A percentile compares a stretch with the other conserved stretches of the same genome.
These are phyloP conservation scores for Cercospora beticola DNA, from an alignment of 2,329 filamentous ascomycete genomes.

Conservation along the genomic window DNA sequence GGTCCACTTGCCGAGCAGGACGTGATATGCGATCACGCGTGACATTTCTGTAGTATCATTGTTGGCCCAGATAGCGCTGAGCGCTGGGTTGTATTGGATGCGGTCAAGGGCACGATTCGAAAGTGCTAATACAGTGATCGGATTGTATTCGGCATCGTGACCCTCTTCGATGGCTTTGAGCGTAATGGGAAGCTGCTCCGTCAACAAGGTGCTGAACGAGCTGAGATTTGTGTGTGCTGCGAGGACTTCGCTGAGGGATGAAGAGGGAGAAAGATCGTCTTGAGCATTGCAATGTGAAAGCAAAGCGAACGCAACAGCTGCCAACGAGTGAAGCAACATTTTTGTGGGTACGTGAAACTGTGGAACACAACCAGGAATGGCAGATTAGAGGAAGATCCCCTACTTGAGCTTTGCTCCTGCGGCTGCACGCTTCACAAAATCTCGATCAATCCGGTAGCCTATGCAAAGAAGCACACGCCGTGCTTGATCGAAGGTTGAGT, in stretches of 20 bases:
- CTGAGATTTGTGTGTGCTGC: conserved; percentile 18
- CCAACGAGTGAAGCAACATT: neutral
- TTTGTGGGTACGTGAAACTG: neutral
- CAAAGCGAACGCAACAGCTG: neutral
- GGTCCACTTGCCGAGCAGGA: conserved; percentile 18
- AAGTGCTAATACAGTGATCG: conserved; percentile 43
- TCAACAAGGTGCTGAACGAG: conserved; percentile 18
- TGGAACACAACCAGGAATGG: neutral
- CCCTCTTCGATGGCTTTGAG: conserved; percentile 34
- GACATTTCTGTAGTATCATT: conserved; percentile 19
- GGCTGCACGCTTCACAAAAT: neutral
- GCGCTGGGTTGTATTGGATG: conserved; percentile 29
- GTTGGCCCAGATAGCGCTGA: conserved; percentile 17
- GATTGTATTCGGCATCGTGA: conserved; percentile 30
- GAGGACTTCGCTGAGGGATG: conserved; percentile 20
- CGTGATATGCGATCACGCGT: conserved; percentile 21
- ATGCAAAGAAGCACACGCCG: neutral
- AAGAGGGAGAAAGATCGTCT: conserved; percentile 1
- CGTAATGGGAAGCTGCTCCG: conserved; percentile 28
- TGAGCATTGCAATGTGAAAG: conserved; percentile 1
- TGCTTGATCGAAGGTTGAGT: neutral
- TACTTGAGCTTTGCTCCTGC: neutral
- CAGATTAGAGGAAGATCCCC: neutral
- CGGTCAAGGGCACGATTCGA: conserved; percentile 40
- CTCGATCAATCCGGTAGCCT: neutral